Evolutionary conservation across 129 eudicot genomes (phyloP).

Genomic region (Flaveria linearis): DNA sequence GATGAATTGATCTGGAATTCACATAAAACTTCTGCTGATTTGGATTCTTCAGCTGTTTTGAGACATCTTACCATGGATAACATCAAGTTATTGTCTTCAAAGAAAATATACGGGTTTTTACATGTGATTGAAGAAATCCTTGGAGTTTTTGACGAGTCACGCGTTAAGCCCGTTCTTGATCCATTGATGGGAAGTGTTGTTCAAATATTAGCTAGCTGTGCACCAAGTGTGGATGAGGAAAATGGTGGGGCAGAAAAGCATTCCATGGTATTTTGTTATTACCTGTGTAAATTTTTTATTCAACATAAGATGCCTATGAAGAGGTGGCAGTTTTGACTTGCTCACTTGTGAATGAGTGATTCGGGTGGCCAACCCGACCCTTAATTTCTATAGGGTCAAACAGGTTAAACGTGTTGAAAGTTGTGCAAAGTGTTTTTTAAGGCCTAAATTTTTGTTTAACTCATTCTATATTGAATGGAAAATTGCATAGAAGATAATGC

Average conservation of each 20-base stretch:
- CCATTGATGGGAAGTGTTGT: constrained; percentile 71
- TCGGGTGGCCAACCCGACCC: not conserved
- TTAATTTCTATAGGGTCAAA: not conserved
- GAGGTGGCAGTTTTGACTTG: not conserved
- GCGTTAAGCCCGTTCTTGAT: constrained; percentile 65
- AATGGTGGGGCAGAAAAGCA: constrained; percentile 40
- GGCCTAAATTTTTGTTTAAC: not conserved
- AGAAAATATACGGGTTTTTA: constrained; percentile 74
- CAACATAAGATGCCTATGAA: constrained; percentile 9
- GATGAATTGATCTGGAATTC: constrained; percentile 41
- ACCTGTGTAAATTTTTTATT: not conserved
- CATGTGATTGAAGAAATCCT: constrained; percentile 82
- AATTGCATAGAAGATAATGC: not conserved
- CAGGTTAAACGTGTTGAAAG: not conserved
- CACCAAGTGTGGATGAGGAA: constrained; percentile 38
- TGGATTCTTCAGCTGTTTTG: constrained; percentile 45
- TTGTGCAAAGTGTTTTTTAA: not conserved
- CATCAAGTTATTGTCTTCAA: constrained; percentile 66
- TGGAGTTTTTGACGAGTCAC: constrained; percentile 70
- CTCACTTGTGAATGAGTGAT: not conserved
- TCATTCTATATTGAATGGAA: not conserved
- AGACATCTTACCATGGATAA: constrained; percentile 53
- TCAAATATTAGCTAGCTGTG: constrained; percentile 69
- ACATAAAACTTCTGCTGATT: constrained; percentile 26
- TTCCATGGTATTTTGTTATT: constrained; percentile 45